Percentiles rank a stretch among this genome's conserved stretches.
Conservation (phyloP, 768 basidiomycete species). For the Pulveroboletus ravenelii region DNA sequence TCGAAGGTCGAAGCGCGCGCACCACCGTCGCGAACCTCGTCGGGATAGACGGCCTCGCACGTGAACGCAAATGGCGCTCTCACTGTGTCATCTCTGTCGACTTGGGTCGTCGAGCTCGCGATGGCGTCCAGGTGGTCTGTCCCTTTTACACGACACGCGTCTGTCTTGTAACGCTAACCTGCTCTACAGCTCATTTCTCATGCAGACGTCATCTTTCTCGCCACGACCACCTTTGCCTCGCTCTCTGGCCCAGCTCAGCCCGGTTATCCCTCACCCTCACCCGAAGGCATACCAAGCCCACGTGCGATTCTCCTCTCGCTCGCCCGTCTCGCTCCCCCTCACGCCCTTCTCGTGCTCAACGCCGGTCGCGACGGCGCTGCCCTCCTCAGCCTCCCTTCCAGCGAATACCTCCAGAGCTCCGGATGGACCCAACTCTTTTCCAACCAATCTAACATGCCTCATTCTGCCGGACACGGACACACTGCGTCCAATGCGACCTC, state of each 20-base stretch:
- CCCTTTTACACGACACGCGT: background rate
- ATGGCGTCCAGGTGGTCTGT: conserved; percentile 77
- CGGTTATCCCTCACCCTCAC: conserved; percentile 27
- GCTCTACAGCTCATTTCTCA: conserved; percentile 65
- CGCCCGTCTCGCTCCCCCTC: conserved; percentile 59
- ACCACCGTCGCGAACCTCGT: conserved; percentile 75
- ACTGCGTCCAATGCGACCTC: conserved; percentile 12
- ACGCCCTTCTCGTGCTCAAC: conserved; percentile 76
- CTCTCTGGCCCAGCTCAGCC: background rate
- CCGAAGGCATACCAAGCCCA: conserved; percentile 54
- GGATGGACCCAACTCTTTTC: conserved; percentile 50
- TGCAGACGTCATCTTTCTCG: conserved; percentile 75
- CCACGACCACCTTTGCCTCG: conserved; percentile 24
- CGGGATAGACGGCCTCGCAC: conserved; percentile 76
- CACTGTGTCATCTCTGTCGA: conserved; percentile 81
- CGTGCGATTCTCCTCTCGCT: conserved; percentile 75
- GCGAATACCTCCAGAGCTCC: conserved; percentile 82
- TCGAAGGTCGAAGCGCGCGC: conserved; percentile 76
- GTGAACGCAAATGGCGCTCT: conserved; percentile 78
- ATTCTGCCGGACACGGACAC: conserved; percentile 16
- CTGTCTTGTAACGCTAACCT: background rate
- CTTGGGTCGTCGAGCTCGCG: conserved; percentile 65
- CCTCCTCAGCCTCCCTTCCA: conserved; percentile 73
- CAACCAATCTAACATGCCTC: background rate
- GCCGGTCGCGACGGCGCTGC: conserved; percentile 81